Base-by-base conservation (phyloP, 352 stramenopile species). In the Phytophthora tentaculata region DNA sequence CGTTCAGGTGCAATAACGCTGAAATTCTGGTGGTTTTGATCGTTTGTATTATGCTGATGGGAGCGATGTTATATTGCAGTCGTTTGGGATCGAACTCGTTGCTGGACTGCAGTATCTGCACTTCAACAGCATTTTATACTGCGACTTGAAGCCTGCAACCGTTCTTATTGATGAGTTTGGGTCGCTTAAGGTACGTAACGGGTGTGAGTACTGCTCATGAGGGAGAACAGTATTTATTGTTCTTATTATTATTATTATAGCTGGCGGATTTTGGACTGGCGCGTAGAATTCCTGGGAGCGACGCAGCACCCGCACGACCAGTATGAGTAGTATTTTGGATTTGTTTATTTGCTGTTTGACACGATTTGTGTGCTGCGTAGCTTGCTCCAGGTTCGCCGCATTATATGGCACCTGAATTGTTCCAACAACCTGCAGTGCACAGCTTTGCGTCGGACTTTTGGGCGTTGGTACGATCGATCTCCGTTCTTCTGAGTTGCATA, bases 351-450 rank as follows among this genome's bases (percentile, higher is more conserved):
- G 2, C 16, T 57, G 35, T 43, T 44, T 53, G 20, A 17, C n/a
- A 29, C 2, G 17, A 6, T 19, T 12, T 35, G 28, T n/a, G 5
- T 43, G 9, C 51, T 58, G 7, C 43, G 22, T 60, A 91, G 77
- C 73, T 93, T 54, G 76, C 73, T 14, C 76, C 82, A 32, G 92
- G 91, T 6, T 95, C 88, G 4, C 90, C 91, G 0, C 90, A 91
- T 59, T 98, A 98, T 70, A 98, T 97, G 92, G 91, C 94, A 1
- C 92, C 94, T 0, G 94, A 98, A 58, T 75, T 98, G 26, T 98
- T 98, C 62, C 80, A 92, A 7, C 77, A 92, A 19, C 75, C 86
- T 17, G 81, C 81, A 26, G 72, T 96, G 4, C 88, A 97, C 70
- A 97, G 86, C 56, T 97, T 97, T 66, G 91, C 88, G 22, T 97